A percentile compares a stretch with the other conserved stretches of the same genome.
These are phyloP conservation scores for Anacardium occidentale DNA, from an alignment of 345 rosid species.

Conservation along the genomic window DNA sequence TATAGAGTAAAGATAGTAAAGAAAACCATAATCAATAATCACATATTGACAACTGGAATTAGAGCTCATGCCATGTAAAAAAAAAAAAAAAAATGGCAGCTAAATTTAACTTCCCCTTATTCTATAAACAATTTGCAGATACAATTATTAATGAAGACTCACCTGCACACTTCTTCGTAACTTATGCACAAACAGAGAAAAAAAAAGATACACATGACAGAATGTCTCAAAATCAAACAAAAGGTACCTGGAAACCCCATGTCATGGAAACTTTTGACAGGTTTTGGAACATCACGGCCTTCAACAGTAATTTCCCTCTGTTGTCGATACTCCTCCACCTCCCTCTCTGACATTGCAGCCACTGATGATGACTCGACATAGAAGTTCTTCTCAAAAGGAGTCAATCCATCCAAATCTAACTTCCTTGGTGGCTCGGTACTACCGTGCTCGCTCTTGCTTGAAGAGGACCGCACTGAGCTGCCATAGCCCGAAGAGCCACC, in stretches of 20 bases:
- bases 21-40: too few relatives aligned
- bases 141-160: not conserved
- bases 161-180: constrained; percentile 8
- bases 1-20: too few relatives aligned
- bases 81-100: not conserved
- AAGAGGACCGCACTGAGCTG: constrained; percentile 46
- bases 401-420: constrained; percentile 88
- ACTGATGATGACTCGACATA: constrained; percentile 75
- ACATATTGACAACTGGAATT: too few relatives aligned
- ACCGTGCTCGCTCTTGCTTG: constrained; percentile 57
- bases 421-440: constrained; percentile 57
- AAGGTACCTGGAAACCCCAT: constrained; percentile 86
- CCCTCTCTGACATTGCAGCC: constrained; percentile 78
- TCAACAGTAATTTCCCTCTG: constrained; percentile 86
- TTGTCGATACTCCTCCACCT: constrained; percentile 78
- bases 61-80: too few relatives aligned
- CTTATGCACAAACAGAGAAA: not conserved
- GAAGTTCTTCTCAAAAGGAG: constrained; percentile 93
- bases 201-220: not conserved
- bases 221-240: constrained; percentile 9
- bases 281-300: constrained; percentile 93
- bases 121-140: not conserved
- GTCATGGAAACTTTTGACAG: constrained; percentile 74
- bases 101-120: not conserved
- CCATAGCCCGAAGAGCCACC: constrained; percentile 75